Conservation (phyloP, 140 eudicot species). For the Oenanthe javanica region DNA sequence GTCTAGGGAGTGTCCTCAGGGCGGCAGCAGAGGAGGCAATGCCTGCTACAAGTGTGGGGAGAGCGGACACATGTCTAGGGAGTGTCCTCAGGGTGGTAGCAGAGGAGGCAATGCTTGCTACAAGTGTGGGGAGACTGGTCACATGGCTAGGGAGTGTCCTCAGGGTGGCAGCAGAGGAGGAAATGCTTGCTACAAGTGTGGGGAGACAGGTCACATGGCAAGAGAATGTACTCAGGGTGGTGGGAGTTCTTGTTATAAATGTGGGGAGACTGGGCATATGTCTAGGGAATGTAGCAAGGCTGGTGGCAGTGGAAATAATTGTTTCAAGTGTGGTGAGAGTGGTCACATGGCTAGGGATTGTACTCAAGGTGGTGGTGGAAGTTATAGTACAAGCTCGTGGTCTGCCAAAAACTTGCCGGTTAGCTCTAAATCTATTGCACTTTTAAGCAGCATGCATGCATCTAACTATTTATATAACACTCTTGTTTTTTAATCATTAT, state of each 20-base stretch:
- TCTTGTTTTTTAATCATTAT: not conserved
- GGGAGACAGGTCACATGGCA: constrained; percentile 12
- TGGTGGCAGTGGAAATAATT: constrained; percentile 24
- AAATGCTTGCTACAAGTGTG: constrained; percentile 14
- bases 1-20: no score
- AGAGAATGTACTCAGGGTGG: constrained; percentile 24
- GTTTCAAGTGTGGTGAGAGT: constrained; percentile 17
- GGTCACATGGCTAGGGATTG: constrained; percentile 49
- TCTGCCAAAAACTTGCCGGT: not conserved
- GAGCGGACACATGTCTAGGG: constrained; percentile 14
- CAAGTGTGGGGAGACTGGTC: constrained; percentile 18
- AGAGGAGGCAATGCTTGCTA: not conserved
- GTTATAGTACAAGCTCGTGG: constrained; percentile 6
- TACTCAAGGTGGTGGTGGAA: constrained; percentile 15
- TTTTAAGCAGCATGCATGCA: not conserved
- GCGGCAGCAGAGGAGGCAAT: no score
- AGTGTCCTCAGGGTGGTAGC: constrained; percentile 20
- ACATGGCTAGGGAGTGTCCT: constrained; percentile 4
- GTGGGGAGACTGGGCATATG: constrained; percentile 20
- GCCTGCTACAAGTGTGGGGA: constrained; percentile 18
- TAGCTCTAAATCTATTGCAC: not conserved
- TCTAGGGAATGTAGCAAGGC: constrained; percentile 6
- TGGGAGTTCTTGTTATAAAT: constrained; percentile 21
- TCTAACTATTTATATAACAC: not conserved
- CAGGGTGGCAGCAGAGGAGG: constrained; percentile 29